Conservation (phyloP, 2,329 filamentous ascomycete genomes). For the Cordyceps militaris region DNA sequence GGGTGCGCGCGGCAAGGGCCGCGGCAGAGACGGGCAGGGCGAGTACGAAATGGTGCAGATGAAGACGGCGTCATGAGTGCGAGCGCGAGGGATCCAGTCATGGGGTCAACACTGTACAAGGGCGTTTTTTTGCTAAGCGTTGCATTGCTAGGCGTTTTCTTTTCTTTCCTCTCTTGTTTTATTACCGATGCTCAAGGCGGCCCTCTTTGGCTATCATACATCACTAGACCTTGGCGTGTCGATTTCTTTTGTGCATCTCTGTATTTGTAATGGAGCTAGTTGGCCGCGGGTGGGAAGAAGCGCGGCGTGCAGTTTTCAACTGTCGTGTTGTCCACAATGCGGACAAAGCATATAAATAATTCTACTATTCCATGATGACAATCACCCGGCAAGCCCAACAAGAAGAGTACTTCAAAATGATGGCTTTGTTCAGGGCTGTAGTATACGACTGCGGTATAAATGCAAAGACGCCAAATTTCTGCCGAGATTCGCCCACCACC, state of each 20-base stretch:
- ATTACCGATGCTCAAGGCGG: not conserved
- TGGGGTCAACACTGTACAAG: not conserved
- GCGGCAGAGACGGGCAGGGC: slow-evolving; percentile 47
- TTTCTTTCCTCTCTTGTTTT: slow-evolving; percentile 10
- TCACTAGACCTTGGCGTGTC: slow-evolving; percentile 3
- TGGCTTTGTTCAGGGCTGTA: not conserved
- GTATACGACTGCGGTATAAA: not conserved
- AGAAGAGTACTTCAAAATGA: not conserved
- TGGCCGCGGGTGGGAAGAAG: not conserved
- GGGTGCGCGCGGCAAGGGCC: slow-evolving; percentile 38
- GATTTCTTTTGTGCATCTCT: not conserved
- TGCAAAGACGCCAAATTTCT: not conserved
- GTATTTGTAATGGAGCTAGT: not conserved
- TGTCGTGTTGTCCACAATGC: too few relatives aligned
- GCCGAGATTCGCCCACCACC: not conserved
- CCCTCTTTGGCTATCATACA: not conserved
- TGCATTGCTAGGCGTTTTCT: slow-evolving; percentile 30
- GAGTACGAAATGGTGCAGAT: slow-evolving; percentile 62
- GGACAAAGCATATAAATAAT: not conserved
- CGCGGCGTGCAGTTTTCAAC: too few relatives aligned
- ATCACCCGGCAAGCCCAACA: not conserved
- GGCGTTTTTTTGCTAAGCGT: slow-evolving; percentile 20
- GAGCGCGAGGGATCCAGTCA: too few relatives aligned
- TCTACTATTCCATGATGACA: not conserved
- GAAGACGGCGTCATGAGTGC: slow-evolving; percentile 23